Percentiles rank a stretch among this genome's conserved stretches.
Evolutionary conservation across 768 basidiomycete species (phyloP).

Genomic region (Tephrocybe sp.): DNA sequence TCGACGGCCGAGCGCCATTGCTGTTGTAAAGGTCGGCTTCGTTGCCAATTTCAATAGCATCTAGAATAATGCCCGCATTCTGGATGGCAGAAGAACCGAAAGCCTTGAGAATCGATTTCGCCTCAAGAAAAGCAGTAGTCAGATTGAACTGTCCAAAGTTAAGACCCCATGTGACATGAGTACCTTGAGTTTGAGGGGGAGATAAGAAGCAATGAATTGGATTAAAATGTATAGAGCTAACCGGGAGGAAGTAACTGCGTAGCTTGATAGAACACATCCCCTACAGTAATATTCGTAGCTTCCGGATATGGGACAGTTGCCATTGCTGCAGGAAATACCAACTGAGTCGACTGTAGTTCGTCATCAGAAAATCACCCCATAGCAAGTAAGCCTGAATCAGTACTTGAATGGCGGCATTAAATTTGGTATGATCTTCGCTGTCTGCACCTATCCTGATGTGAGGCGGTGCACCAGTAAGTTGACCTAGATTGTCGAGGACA

Average conservation of each 20-base stretch:
- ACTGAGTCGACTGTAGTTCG: constrained; percentile 22
- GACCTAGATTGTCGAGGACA: constrained; percentile 52
- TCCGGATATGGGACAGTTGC: constrained; percentile 61
- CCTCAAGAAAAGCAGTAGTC: constrained; percentile 46
- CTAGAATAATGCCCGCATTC: constrained; percentile 43
- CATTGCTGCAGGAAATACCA: constrained; percentile 46
- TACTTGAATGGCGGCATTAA: constrained; percentile 45
- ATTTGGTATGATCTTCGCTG: constrained; percentile 57
- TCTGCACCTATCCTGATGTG: constrained; percentile 61
- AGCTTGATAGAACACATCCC: constrained; percentile 49
- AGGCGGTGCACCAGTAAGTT: constrained; percentile 49
- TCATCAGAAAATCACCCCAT: not conserved
- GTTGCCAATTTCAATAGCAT: constrained; percentile 61
- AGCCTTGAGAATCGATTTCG: constrained; percentile 46
- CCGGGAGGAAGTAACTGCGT: constrained; percentile 18
- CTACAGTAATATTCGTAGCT: constrained; percentile 56
- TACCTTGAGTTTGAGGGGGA: constrained; percentile 32
- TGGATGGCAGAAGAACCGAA: constrained; percentile 40
- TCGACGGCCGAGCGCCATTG: constrained; percentile 39
- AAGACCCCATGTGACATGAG: constrained; percentile 65
- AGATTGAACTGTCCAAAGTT: constrained; percentile 59
- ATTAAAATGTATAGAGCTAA: not conserved
- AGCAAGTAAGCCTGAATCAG: constrained; percentile 7
- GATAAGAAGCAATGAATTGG: not conserved
- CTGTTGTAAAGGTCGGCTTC: constrained; percentile 55